These are phyloP conservation scores for Dillenia suffruticosa DNA, from an alignment of 164 flowering plant species.

Conservation along the genomic window DNA sequence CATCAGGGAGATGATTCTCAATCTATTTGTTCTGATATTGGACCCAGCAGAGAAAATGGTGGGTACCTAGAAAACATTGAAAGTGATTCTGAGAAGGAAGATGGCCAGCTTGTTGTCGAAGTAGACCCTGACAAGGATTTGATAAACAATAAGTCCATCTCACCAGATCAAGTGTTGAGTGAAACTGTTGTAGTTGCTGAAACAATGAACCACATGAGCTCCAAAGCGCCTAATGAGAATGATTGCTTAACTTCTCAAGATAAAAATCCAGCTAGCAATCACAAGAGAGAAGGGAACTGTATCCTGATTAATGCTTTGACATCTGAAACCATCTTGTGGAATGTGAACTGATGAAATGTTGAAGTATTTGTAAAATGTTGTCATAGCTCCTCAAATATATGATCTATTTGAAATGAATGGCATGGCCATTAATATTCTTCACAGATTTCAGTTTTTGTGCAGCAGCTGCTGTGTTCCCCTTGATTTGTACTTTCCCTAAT, in stretches of 20 bases:
- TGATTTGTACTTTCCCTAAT: constrained; percentile 35
- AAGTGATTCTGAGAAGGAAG: constrained; percentile 15
- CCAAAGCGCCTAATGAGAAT: constrained; percentile 27
- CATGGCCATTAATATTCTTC: background rate
- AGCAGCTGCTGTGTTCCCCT: background rate
- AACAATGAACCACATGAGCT: constrained; percentile 12
- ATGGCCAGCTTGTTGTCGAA: constrained; percentile 6
- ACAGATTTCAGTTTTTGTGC: background rate
- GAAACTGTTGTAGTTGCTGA: constrained; percentile 23
- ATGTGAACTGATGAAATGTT: background rate
- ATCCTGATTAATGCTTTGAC: constrained; percentile 34
- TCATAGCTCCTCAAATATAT: background rate
- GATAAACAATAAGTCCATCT: constrained; percentile 11
- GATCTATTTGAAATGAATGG: constrained; percentile 1
- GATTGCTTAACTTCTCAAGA: constrained; percentile 19
- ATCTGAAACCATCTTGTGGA: too few relatives aligned
- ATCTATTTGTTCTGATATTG: constrained; percentile 9
- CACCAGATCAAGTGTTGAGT: constrained; percentile 17
- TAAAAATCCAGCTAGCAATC: constrained; percentile 14
- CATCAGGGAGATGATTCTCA: constrained; percentile 19
- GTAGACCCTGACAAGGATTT: constrained; percentile 23
- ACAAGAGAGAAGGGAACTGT: constrained; percentile 26
- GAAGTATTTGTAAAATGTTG: background rate
- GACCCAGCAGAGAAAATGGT: constrained; percentile 16
- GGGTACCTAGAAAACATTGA: constrained; percentile 13